These are phyloP conservation scores for Pythium diclinum DNA, from an alignment of 352 stramenopile genomes.

Conservation along the genomic window DNA sequence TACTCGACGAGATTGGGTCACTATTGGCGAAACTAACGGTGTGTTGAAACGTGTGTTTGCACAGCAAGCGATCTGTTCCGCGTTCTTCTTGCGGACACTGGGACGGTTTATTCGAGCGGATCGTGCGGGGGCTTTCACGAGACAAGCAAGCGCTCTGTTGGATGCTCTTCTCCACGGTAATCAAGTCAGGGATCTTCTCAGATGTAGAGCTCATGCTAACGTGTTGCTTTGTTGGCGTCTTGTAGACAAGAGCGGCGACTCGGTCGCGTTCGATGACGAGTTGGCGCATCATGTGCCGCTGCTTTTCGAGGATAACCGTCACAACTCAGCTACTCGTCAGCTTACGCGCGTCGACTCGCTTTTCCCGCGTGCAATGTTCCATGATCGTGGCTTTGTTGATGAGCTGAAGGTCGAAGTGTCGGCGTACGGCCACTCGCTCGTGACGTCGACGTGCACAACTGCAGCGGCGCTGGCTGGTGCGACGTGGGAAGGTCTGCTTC, in stretches of 20 bases:
- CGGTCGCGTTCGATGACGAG: conserved; percentile 41
- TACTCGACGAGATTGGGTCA: neutral
- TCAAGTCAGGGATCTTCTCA: too few species aligned
- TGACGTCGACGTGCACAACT: conserved; percentile 30
- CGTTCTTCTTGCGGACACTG: conserved; percentile 21
- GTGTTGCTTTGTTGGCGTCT: neutral
- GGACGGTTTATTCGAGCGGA: conserved; percentile 13
- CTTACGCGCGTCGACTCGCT: conserved; percentile 39
- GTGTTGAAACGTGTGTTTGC: neutral
- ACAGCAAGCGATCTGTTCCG: conserved; percentile 23
- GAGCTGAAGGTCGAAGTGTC: conserved; percentile 54
- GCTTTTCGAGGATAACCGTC: conserved; percentile 34
- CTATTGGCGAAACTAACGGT: neutral
- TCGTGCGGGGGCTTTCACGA: conserved; percentile 3
- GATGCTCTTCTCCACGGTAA: conserved; percentile 11
- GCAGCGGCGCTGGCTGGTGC: conserved; percentile 29
- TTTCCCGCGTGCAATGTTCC: conserved; percentile 35
- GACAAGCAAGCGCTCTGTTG: conserved; percentile 10
- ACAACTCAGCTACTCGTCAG: conserved; percentile 21
- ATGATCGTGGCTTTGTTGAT: conserved; percentile 41
- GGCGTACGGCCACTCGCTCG: conserved; percentile 50
- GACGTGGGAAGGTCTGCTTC: conserved; percentile 52
- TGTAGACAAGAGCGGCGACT: conserved; percentile 29
- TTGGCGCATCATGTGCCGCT: conserved; percentile 40
- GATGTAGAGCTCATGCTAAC: neutral